phyloP scores from a whole-genome alignment of 225 moss, liverwort and hornwort genomes.

The Takakia lepidozioides region DNA sequence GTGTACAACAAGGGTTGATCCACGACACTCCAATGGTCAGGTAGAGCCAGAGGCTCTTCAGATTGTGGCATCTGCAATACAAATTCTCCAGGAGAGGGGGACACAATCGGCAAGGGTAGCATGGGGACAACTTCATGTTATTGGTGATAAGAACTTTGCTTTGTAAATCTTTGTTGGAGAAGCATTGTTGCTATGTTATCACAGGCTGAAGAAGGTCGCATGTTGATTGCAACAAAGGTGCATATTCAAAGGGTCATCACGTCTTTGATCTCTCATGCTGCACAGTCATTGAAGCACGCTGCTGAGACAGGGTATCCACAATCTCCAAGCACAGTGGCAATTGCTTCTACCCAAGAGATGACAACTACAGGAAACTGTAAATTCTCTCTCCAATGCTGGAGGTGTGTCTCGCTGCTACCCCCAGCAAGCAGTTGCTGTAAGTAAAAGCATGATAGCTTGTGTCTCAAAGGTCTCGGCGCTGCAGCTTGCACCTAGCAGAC shows the following conservation, averaged over 20 bases:
- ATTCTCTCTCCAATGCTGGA: constrained; percentile 35
- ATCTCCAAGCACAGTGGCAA: too few relatives aligned
- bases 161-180: constrained; percentile 79
- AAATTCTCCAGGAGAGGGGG: constrained; percentile 52
- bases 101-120: too few relatives aligned
- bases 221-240: constrained; percentile 43
- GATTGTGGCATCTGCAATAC: too few relatives aligned
- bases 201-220: too few relatives aligned
- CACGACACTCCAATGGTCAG: constrained; percentile 6
- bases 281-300: constrained; percentile 52
- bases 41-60: constrained; percentile 30
- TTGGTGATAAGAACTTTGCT: too few relatives aligned
- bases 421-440: constrained; percentile 34
- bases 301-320: constrained; percentile 47
- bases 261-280: too few relatives aligned
- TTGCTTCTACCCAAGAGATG: constrained; percentile 15
- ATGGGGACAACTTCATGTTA: too few relatives aligned
- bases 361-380: constrained; percentile 44
- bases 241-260: constrained; percentile 38
- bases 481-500: constrained; percentile 37
- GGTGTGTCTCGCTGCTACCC: constrained; percentile 61
- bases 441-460: constrained; percentile 29
- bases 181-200: too few relatives aligned
- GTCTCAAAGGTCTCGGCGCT: constrained; percentile 46
- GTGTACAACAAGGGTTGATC: constrained; percentile 8